Evolutionary conservation across 2,329 filamentous ascomycete species (phyloP).

Genomic region (Aspergillus proliferans): DNA sequence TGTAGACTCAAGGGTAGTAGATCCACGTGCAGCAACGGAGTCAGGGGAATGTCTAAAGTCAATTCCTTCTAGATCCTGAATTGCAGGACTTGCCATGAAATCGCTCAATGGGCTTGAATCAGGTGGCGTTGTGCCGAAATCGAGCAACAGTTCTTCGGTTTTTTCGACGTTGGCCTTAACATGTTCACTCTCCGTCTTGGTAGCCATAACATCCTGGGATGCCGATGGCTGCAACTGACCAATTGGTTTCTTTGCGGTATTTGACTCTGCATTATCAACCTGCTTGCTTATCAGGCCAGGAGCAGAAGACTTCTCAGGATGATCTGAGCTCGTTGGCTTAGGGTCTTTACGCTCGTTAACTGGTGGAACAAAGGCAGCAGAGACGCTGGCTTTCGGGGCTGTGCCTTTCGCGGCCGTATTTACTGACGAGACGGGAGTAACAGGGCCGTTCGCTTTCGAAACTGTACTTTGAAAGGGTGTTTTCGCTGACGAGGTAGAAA

Average conservation of each 20-base stretch:
- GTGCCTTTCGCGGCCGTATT: neutral
- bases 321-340: neutral
- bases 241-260: neutral
- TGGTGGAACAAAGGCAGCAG: too few relatives aligned
- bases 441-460: neutral
- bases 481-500: neutral
- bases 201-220: neutral
- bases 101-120: neutral
- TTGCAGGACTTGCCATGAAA: slow-evolving; percentile 8
- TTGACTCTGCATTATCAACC: neutral
- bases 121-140: slow-evolving; percentile 12
- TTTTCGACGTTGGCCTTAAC: neutral
- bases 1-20: too few relatives aligned
- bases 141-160: slow-evolving; percentile 9
- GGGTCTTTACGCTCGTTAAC: neutral
- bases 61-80: slow-evolving; percentile 16
- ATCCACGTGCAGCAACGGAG: neutral
- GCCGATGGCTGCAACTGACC: neutral
- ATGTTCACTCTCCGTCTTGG: neutral
- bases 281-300: neutral
- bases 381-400: neutral
- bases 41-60: slow-evolving; percentile 7
- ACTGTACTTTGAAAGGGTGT: neutral
- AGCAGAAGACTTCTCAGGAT: neutral
- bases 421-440: neutral